Evolutionary conservation across 306 rosid species (phyloP).

Genomic region (Trichosanthes truncata): DNA sequence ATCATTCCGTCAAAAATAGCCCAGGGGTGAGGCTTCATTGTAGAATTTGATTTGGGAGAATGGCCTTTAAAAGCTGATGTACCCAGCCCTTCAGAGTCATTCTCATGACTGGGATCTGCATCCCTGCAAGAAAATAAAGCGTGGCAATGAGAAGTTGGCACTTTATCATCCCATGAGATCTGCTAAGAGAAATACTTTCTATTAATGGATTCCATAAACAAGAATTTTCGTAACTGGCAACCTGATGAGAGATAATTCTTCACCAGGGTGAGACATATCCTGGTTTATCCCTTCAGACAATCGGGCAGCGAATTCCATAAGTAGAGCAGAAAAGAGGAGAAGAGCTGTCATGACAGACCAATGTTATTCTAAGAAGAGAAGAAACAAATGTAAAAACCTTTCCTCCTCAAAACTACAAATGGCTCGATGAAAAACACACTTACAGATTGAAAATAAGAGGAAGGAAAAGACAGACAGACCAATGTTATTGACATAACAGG

Average conservation of each 20-base stretch:
- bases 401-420: neutral
- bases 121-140: constrained; percentile 34
- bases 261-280: constrained; percentile 30
- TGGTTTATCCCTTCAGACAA: constrained; percentile 67
- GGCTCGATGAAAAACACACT: neutral
- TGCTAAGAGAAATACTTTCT: neutral
- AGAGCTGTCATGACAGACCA: constrained; percentile 40
- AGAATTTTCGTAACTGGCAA: neutral
- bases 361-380: neutral
- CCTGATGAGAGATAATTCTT: constrained; percentile 71
- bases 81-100: constrained; percentile 26
- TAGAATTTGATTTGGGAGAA: constrained; percentile 43
- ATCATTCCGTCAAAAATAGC: constrained; percentile 71
- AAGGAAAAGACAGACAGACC: neutral
- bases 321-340: constrained; percentile 74
- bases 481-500: neutral
- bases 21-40: constrained; percentile 52
- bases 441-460: neutral
- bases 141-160: constrained; percentile 1
- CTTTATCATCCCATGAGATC: neutral
- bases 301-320: constrained; percentile 92
- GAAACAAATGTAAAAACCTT: neutral
- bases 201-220: neutral
- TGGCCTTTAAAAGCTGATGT: constrained; percentile 19
- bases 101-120: constrained; percentile 33